Evolutionary conservation across 2,329 filamentous ascomycete species (phyloP), one percentile per base, ranked within the genome.

Genomic region (Endoconidiophora polonica): DNA sequence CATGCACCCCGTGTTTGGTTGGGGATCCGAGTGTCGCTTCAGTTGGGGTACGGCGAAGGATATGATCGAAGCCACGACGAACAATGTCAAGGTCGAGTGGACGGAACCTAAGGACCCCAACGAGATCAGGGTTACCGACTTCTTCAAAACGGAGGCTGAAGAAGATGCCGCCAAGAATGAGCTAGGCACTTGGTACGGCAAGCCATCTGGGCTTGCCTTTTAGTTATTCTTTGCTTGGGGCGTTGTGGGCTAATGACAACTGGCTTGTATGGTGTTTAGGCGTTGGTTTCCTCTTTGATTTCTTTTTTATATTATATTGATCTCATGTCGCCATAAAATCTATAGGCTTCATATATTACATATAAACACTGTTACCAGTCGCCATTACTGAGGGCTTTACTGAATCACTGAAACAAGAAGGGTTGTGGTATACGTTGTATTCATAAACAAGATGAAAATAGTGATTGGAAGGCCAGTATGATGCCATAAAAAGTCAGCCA

Each of bases 41-140:
- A 94, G 87, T 60, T 98, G 91, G 91, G 84, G 83, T 0, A 96
- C 91, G 1, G 84, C 84, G 2, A 95, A 93, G 66, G 88, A 96
- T 59, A 76, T 96, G 77, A 68, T 98, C 3, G 88, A 95, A 57
- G 68, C 70, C n/a, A 86, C 83, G 62, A 70, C 69, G 22, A 77
- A 75, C 3, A 29, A 41, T 12, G 72, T 83, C 48, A 81, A 74
- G 60, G 82, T 94, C 0, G 86, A 94, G 43, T 96, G 90, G 90
- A 86, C 87, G 0, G 71, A 68, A 10, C 77, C 81, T 4, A 81
- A 87, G 18, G 81, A 86, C 33, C 76, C 74, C 3, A 77, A 81
- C 49, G 75, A 77, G 23, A 75, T 70, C 55, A 77, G 77, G 50
- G 62, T 95, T 59, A 90, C 84, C 1, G 81, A 90, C 55, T 95